A percentile compares a stretch with the other conserved stretches of the same genome.
phyloP scores from a whole-genome alignment of 805 yeast genomes.

The Teunomyces barrocoloradensis region DNA sequence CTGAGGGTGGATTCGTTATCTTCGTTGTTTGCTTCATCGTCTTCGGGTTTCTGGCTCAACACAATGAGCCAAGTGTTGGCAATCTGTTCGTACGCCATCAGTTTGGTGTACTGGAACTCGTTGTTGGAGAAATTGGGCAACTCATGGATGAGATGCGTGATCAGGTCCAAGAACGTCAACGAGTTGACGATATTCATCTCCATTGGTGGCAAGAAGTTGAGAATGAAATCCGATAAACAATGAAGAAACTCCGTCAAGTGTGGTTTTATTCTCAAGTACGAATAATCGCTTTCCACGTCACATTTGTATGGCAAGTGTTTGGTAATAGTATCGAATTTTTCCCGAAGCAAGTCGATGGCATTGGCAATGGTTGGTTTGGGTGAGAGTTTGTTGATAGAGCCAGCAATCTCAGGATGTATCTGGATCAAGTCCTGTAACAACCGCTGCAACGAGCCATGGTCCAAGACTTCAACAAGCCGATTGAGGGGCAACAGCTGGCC shows the following conservation, averaged over 20 bases:
- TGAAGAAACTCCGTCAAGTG: conserved; percentile 64
- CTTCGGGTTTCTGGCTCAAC: conserved; percentile 23
- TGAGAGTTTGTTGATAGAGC: conserved; percentile 48
- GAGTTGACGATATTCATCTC: conserved; percentile 54
- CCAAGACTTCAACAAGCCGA: conserved; percentile 68
- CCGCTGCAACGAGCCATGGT: conserved; percentile 50
- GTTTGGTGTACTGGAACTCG: conserved; percentile 52
- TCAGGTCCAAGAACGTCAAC: conserved; percentile 59
- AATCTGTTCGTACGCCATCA: conserved; percentile 59
- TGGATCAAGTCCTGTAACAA: conserved; percentile 53
- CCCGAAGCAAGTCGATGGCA: conserved; percentile 48
- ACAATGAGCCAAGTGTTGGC: conserved; percentile 56
- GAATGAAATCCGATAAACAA: conserved; percentile 71
- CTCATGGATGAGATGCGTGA: conserved; percentile 57
- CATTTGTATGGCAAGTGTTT: conserved; percentile 71
- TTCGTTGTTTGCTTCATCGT: conserved; percentile 7
- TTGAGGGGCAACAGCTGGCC: conserved; percentile 63
- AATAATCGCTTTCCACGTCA: conserved; percentile 69
- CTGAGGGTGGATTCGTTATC: conserved; percentile 16
- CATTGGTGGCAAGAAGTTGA: conserved; percentile 69
- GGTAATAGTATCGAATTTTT: conserved; percentile 45
- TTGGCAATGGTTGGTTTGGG: conserved; percentile 58
- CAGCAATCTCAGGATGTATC: conserved; percentile 59
- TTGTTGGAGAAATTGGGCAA: conserved; percentile 64
- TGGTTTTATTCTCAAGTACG: conserved; percentile 70